phyloP scores from a whole-genome alignment of 2,329 filamentous ascomycete species.

The Verticillium nubilum region DNA sequence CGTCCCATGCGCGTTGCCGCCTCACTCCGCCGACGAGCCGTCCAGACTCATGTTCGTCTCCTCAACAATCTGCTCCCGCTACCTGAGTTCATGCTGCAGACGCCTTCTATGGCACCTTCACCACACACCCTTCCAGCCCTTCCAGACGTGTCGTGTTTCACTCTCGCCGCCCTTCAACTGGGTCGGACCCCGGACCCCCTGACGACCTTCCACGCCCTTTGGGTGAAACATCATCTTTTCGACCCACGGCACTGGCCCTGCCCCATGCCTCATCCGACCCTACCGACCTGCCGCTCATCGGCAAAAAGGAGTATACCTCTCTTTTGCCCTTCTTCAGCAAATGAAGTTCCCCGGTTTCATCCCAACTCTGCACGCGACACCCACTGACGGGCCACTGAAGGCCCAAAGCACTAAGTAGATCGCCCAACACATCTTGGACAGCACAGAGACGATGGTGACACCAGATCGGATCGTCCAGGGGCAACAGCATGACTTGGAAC shows the following conservation, averaged over 20 bases:
- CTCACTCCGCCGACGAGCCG: not conserved
- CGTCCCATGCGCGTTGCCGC: not conserved
- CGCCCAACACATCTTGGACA: not conserved
- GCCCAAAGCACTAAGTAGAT: not conserved
- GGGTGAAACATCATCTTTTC: not conserved
- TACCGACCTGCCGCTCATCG: not conserved
- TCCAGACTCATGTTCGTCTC: not conserved
- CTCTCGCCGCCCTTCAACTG: constrained; percentile 1
- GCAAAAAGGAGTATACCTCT: not conserved
- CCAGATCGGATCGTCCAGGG: not conserved
- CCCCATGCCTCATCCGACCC: not conserved
- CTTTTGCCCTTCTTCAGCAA: not conserved
- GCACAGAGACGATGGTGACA: not conserved
- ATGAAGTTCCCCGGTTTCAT: constrained; percentile 1
- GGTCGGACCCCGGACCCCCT: constrained; percentile 1
- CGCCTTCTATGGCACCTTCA: too few species aligned
- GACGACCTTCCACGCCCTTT: not conserved
- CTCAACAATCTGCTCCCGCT: not conserved
- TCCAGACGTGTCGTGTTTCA: constrained; percentile 12
- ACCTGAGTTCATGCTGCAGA: too few species aligned
- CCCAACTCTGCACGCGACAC: constrained; percentile 7
- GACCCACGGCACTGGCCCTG: not conserved
- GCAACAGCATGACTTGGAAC: not conserved
- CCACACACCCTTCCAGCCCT: not conserved
- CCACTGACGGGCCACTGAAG: not conserved